Evolutionary conservation across 257 asterid species (phyloP).

Genomic region (Capsicum baccatum): DNA sequence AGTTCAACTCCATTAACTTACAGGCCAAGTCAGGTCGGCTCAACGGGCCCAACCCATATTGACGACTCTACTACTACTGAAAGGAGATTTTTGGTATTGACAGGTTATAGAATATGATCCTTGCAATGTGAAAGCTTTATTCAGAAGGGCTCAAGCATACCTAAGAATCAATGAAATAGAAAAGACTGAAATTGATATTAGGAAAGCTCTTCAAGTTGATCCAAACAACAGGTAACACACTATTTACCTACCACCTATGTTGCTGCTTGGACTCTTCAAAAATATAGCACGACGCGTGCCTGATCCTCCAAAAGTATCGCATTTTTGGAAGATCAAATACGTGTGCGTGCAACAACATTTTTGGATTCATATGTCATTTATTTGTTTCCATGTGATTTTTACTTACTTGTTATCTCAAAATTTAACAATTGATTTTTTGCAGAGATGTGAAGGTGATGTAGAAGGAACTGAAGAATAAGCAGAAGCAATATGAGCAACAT

Average conservation of each 20-base stretch:
- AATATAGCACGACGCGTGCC: neutral
- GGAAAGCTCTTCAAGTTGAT: slow-evolving; percentile 48
- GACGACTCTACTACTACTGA: too few species aligned
- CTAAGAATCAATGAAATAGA: slow-evolving; percentile 51
- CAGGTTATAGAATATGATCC: slow-evolving; percentile 61
- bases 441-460: slow-evolving; percentile 58
- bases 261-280: neutral
- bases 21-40: too few species aligned
- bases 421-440: neutral
- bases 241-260: neutral
- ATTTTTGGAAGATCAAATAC: neutral
- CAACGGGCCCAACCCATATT: too few species aligned
- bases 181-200: slow-evolving; percentile 58
- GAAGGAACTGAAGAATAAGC: slow-evolving; percentile 54
- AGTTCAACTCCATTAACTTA: too few species aligned
- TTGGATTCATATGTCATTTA: neutral
- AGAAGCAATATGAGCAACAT: slow-evolving; percentile 46
- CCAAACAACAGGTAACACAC: slow-evolving; percentile 55
- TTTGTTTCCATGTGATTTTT: neutral
- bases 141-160: slow-evolving; percentile 63
- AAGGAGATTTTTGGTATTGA: neutral
- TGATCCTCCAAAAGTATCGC: neutral
- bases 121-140: slow-evolving; percentile 57
- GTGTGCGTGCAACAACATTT: too few species aligned
- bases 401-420: neutral